Evolutionary conservation across 2,329 filamentous ascomycete genomes (phyloP).

Genomic region (Penicillium brevicompactum): DNA sequence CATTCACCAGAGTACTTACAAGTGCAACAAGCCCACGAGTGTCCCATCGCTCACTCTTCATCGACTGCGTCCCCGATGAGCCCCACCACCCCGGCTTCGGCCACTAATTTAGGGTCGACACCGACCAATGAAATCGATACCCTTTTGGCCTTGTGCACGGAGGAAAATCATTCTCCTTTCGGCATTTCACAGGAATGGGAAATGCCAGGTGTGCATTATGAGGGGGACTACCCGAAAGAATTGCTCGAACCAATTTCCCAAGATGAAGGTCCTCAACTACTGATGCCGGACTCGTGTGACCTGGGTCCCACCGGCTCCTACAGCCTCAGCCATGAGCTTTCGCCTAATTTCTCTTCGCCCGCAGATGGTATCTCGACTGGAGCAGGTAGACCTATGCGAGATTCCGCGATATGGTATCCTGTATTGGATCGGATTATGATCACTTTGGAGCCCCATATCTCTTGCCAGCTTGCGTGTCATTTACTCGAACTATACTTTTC

Average conservation of each 20-base stretch:
- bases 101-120: conserved; percentile 27
- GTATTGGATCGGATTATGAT: conserved; percentile 81
- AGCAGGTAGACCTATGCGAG: conserved; percentile 50
- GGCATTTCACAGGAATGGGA: conserved; percentile 14
- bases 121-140: conserved; percentile 31
- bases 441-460: conserved; percentile 76
- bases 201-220: conserved; percentile 21
- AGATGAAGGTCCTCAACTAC: not conserved
- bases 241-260: not conserved
- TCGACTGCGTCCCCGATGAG: not conserved
- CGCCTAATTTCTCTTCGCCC: conserved; percentile 42
- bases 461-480: conserved; percentile 79
- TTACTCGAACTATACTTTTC: conserved; percentile 88
- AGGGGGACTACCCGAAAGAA: conserved; percentile 34
- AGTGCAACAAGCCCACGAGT: not conserved
- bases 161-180: conserved; percentile 27
- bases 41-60: not conserved
- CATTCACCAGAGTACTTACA: not conserved
- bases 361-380: conserved; percentile 59
- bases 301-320: not conserved
- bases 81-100: conserved; percentile 25
- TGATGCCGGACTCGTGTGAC: not conserved
- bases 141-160: conserved; percentile 31
- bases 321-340: conserved; percentile 15
- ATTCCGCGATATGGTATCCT: conserved; percentile 68